phyloP scores from a whole-genome alignment of 1,284 basidiomycete species.

The Xerocomus nothofagi region DNA sequence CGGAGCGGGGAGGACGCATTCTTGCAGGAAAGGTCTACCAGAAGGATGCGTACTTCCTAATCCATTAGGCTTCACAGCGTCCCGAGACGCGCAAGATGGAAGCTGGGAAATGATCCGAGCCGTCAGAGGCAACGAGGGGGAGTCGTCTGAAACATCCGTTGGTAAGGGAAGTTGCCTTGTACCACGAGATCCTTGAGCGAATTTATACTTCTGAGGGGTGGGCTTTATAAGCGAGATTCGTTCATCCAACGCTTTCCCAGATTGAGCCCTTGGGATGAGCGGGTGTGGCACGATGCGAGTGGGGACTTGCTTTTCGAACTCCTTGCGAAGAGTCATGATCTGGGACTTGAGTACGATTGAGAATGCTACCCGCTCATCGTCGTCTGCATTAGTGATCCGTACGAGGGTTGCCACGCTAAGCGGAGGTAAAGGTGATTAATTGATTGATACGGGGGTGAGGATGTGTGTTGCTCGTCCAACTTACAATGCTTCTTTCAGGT shows the following conservation, averaged over 20 bases:
- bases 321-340: slow-evolving; percentile 59
- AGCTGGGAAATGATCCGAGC: background rate
- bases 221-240: background rate
- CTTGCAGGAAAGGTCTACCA: background rate
- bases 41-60: background rate
- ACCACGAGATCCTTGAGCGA: background rate
- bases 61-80: background rate
- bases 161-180: slow-evolving; percentile 3
- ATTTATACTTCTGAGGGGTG: slow-evolving; percentile 2
- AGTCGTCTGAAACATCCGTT: background rate
- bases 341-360: slow-evolving; percentile 49
- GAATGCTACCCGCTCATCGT: slow-evolving; percentile 52
- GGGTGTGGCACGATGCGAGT: background rate
- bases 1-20: slow-evolving; percentile 23
- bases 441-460: background rate
- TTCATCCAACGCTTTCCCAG: background rate
- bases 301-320: slow-evolving; percentile 45
- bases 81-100: background rate
- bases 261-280: background rate
- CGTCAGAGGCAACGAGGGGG: background rate
- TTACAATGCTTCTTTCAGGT: slow-evolving; percentile 83
- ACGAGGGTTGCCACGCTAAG: slow-evolving; percentile 64
- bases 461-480: slow-evolving; percentile 35
- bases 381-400: slow-evolving; percentile 49
- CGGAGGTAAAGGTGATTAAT: background rate